Percentiles rank a stretch among this genome's conserved stretches.
phyloP scores from a whole-genome alignment of 257 asterid genomes.

The Gentiana macrophylla region DNA sequence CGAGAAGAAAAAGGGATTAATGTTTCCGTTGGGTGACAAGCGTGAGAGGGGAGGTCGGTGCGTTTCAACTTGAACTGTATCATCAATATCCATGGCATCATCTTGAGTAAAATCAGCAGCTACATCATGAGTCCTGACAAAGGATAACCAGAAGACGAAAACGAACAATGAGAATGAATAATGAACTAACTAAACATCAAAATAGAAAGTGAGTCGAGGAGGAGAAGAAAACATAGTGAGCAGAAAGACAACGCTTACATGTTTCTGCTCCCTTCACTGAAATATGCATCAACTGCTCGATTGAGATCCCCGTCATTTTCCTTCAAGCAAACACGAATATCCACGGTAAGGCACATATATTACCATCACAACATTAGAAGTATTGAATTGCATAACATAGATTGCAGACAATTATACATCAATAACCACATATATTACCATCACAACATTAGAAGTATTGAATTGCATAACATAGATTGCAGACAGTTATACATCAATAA shows the following conservation, averaged over 20 bases:
- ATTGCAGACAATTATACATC: too few species aligned
- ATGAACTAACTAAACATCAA: background rate
- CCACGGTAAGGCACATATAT: background rate
- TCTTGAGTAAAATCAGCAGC: slow-evolving; percentile 34
- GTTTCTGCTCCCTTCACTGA: slow-evolving; percentile 61
- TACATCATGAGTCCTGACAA: slow-evolving; percentile 39
- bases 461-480: too few species aligned
- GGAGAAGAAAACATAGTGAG: background rate
- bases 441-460: too few species aligned
- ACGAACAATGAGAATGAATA: background rate
- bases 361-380: too few species aligned
- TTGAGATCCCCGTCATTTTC: slow-evolving; percentile 73
- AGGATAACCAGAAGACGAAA: slow-evolving; percentile 6
- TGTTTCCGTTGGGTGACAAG: slow-evolving; percentile 30
- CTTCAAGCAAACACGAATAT: slow-evolving; percentile 26
- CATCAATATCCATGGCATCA: slow-evolving; percentile 83
- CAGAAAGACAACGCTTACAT: slow-evolving; percentile 29
- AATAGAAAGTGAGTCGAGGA: background rate
- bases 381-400: too few species aligned
- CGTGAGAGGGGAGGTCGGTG: slow-evolving; percentile 38
- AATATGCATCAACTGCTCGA: slow-evolving; percentile 80
- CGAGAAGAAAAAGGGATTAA: slow-evolving; percentile 43
- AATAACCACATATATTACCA: too few species aligned
- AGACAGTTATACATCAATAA: too few species aligned
- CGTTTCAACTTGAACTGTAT: slow-evolving; percentile 31